Conservation (phyloP, 345 rosid genomes). For the Arabis alpina region DNA sequence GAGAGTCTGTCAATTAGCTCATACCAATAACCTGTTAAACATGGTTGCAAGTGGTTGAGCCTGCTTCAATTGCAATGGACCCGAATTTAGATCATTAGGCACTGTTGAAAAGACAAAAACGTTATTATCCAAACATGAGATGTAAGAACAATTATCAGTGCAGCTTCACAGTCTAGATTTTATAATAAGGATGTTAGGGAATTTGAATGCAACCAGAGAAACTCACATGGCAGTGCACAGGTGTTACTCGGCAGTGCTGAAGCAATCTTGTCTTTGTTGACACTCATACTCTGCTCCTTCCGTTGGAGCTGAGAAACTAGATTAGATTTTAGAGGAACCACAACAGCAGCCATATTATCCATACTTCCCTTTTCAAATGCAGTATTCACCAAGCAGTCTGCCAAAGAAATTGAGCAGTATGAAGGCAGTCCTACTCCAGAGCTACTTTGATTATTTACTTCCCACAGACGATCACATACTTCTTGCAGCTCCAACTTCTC, state of each 20-base stretch:
- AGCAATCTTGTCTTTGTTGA: conserved; percentile 44
- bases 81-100: conserved; percentile 51
- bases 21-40: conserved; percentile 83
- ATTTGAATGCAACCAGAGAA: conserved; percentile 25
- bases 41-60: conserved; percentile 55
- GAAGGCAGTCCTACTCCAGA: conserved; percentile 54
- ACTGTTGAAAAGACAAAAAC: conserved; percentile 32
- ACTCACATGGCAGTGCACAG: conserved; percentile 56
- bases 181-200: conserved; percentile 5
- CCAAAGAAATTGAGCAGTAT: conserved; percentile 70
- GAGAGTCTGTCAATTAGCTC: conserved; percentile 32
- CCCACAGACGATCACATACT: conserved; percentile 81
- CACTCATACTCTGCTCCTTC: conserved; percentile 46
- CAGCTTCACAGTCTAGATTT: conserved; percentile 16
- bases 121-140: conserved; percentile 35
- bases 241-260: conserved; percentile 42
- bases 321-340: conserved; percentile 67
- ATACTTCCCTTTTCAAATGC: conserved; percentile 79
- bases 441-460: conserved; percentile 50
- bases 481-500: conserved; percentile 78
- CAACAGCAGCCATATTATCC: conserved; percentile 87
- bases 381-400: conserved; percentile 77
- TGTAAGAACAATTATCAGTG: conserved; percentile 8
- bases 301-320: conserved; percentile 49
- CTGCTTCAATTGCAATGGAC: conserved; percentile 51